phyloP scores from a whole-genome alignment of 1,139 yeast species.

The Suhomyces choctaworum region DNA sequence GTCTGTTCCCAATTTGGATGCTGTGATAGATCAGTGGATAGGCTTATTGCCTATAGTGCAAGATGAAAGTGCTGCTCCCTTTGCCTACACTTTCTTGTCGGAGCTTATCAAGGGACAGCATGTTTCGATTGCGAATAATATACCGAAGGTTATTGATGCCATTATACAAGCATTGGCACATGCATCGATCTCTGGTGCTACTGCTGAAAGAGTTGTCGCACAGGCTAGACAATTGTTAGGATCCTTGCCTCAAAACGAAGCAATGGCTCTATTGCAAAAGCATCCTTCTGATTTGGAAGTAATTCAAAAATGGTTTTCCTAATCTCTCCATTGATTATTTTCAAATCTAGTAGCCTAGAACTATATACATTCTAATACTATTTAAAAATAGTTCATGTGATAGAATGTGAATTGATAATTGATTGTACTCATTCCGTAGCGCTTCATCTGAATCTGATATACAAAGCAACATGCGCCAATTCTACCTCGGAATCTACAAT shows the following conservation, averaged over 20 bases:
- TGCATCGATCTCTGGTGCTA: conserved; percentile 66
- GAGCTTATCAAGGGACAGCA: conserved; percentile 74
- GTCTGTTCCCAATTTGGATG: conserved; percentile 61
- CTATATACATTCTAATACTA: not conserved
- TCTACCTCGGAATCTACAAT: too few relatives aligned
- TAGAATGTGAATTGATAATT: not conserved
- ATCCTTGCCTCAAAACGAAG: conserved; percentile 59
- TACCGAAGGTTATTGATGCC: conserved; percentile 67
- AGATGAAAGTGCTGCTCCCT: conserved; percentile 91
- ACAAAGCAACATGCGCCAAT: not conserved
- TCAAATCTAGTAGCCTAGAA: too few relatives aligned
- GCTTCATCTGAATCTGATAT: not conserved
- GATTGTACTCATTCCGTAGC: too few relatives aligned
- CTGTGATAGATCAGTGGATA: conserved; percentile 74
- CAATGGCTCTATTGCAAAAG: conserved; percentile 60
- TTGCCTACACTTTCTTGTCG: conserved; percentile 72
- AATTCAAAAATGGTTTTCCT: conserved; percentile 62
- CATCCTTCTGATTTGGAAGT: conserved; percentile 64
- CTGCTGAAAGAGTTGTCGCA: conserved; percentile 63
- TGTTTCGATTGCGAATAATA: conserved; percentile 55
- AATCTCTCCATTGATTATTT: too few relatives aligned
- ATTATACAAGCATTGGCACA: conserved; percentile 77
- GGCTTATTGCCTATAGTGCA: conserved; percentile 76
- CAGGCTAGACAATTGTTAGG: conserved; percentile 56
- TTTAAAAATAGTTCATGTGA: not conserved